Conservation (phyloP, 179 eudicot genomes). For the Actinidia arguta region DNA sequence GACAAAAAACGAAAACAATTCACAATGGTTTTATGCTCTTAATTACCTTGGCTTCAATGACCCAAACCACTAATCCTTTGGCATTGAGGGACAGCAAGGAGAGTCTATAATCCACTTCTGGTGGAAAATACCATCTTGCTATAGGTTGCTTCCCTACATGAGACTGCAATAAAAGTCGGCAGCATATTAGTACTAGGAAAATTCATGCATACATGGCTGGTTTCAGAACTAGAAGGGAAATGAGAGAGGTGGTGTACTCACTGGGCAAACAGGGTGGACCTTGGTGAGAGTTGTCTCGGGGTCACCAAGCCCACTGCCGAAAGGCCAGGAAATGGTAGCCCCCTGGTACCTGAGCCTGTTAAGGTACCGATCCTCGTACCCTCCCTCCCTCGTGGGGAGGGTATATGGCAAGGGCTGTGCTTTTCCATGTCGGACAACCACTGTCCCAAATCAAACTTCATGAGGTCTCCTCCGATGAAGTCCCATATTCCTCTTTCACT, state of each 20-base stretch:
- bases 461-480: constrained; percentile 93
- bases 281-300: constrained; percentile 85
- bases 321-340: constrained; percentile 78
- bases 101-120: constrained; percentile 93
- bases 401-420: constrained; percentile 84
- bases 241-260: constrained; percentile 32
- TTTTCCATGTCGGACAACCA: constrained; percentile 93
- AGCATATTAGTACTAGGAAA: neutral
- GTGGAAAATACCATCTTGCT: constrained; percentile 96
- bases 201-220: neutral
- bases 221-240: neutral
- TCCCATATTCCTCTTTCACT: constrained; percentile 53
- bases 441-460: constrained; percentile 65
- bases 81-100: constrained; percentile 81
- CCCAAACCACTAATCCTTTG: constrained; percentile 84
- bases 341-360: constrained; percentile 68
- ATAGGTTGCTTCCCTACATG: constrained; percentile 97
- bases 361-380: constrained; percentile 91
- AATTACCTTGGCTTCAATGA: constrained; percentile 86
- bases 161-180: constrained; percentile 47
- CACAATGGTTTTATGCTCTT: neutral
- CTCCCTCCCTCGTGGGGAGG: constrained; percentile 96
- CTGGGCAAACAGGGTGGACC: constrained; percentile 91
- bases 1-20: no score
- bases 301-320: constrained; percentile 84